Evolutionary conservation across 768 basidiomycete genomes (phyloP).

Genomic region (Mycena sanguinolenta): DNA sequence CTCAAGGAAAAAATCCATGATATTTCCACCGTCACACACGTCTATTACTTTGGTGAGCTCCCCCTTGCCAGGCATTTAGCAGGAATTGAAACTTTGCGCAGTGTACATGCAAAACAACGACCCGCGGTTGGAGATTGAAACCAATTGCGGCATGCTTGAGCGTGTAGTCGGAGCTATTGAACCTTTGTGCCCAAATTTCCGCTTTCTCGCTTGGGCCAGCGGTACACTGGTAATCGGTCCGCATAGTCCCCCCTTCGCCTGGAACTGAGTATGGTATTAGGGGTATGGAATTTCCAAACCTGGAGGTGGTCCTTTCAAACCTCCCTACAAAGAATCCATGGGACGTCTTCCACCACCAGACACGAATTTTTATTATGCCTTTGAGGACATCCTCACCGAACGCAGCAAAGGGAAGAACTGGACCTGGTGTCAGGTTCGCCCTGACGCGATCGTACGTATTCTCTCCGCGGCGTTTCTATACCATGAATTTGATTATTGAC

Average conservation of each 20-base stretch:
- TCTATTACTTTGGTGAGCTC: conserved; percentile 32
- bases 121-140: conserved; percentile 16
- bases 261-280: background rate
- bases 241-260: background rate
- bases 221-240: conserved; percentile 23
- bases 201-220: conserved; percentile 24
- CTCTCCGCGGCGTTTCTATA: background rate
- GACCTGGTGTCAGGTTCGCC: conserved; percentile 31
- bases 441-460: conserved; percentile 28
- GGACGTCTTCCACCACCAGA: conserved; percentile 31
- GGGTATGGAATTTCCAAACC: conserved; percentile 32
- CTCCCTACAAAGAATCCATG: conserved; percentile 32
- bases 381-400: conserved; percentile 27
- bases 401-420: conserved; percentile 31
- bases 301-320: conserved; percentile 26
- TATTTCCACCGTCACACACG: conserved; percentile 26
- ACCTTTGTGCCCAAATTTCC: conserved; percentile 20
- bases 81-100: background rate
- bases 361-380: conserved; percentile 26
- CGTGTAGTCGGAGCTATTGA: conserved; percentile 30
- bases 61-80: background rate
- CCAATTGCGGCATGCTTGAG: conserved; percentile 30
- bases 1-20: conserved; percentile 19
- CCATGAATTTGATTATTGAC: background rate
- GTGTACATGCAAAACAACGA: conserved; percentile 31